phyloP scores from a whole-genome alignment of 208 protist species.

The Strigomonas culicis region DNA sequence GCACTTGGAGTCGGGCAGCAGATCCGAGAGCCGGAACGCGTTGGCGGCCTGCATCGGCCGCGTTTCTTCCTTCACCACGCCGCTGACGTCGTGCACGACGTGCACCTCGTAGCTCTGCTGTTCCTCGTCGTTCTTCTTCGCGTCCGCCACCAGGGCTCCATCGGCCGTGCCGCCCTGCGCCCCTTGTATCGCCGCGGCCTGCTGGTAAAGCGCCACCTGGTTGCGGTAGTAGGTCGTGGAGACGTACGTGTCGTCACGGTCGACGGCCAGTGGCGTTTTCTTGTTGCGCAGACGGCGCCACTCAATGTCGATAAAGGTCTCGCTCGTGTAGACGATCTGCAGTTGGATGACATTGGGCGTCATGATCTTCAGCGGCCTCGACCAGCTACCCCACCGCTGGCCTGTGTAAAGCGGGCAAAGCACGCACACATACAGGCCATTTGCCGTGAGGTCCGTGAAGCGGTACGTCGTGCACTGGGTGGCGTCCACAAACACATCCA shows the following conservation, averaged over 20 bases:
- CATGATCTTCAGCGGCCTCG: conserved; percentile 81
- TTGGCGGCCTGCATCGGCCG: conserved; percentile 71
- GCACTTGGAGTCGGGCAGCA: conserved; percentile 87
- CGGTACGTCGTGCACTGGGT: conserved; percentile 38
- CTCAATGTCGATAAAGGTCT: conserved; percentile 88
- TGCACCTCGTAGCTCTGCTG: conserved; percentile 75
- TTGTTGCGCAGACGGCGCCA: conserved; percentile 88
- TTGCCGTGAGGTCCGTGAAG: conserved; percentile 63
- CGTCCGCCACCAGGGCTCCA: not conserved
- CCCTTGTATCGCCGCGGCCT: not conserved
- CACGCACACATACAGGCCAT: conserved; percentile 83
- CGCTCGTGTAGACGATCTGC: conserved; percentile 82
- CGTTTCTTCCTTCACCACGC: conserved; percentile 55
- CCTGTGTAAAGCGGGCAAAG: conserved; percentile 80
- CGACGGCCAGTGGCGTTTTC: conserved; percentile 32
- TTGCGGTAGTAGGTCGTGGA: not conserved
- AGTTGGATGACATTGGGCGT: conserved; percentile 91
- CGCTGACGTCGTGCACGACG: conserved; percentile 50
- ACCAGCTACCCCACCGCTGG: conserved; percentile 78
- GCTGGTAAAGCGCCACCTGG: not conserved
- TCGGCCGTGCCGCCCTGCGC: not conserved
- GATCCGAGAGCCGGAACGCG: conserved; percentile 70
- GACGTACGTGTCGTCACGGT: conserved; percentile 38
- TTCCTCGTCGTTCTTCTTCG: conserved; percentile 11
- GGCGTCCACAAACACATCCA: not conserved